Percentiles rank a stretch among this genome's conserved stretches.
Conservation (phyloP, 169 alveolate species). For the Condylostoma magnum region DNA sequence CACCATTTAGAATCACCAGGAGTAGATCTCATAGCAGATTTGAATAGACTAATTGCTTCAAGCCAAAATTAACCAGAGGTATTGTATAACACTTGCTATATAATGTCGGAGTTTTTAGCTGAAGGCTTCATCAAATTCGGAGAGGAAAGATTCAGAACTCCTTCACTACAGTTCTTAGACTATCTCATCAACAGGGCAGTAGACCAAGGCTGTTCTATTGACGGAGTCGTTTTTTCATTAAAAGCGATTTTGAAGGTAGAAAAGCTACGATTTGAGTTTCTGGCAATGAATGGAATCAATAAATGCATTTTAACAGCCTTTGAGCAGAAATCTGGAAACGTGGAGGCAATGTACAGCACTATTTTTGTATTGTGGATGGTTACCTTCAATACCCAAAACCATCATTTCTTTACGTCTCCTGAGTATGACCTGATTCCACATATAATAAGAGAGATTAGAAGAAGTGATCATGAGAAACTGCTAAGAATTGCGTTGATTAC, state of each 20-base stretch:
- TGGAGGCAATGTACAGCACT: slow-evolving; percentile 10
- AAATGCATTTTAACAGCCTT: not conserved
- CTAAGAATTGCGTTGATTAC: slow-evolving; percentile 11
- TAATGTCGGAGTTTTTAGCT: no score
- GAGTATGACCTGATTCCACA: slow-evolving; percentile 7
- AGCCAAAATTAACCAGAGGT: no score
- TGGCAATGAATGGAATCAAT: slow-evolving; percentile 5
- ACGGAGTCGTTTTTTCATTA: not conserved
- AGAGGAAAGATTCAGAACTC: no score
- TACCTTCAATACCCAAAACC: not conserved
- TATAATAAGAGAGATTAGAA: slow-evolving; percentile 7
- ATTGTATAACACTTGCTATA: no score
- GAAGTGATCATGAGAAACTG: slow-evolving; percentile 26
- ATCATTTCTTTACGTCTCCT: not conserved
- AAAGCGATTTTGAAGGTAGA: slow-evolving; percentile 10
- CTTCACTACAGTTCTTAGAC: not conserved
- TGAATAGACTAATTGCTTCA: no score
- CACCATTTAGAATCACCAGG: no score
- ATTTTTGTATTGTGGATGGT: slow-evolving; percentile 20
- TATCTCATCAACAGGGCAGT: slow-evolving; percentile 12
- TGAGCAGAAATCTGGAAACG: slow-evolving; percentile 11
- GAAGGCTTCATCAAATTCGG: no score
- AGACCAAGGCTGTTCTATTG: not conserved
- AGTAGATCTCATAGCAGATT: no score
- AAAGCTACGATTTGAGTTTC: not conserved